A percentile compares a stretch with the other conserved stretches of the same genome.
Conservation (phyloP, 257 asterid genomes). For the Euphrasia confusa region DNA sequence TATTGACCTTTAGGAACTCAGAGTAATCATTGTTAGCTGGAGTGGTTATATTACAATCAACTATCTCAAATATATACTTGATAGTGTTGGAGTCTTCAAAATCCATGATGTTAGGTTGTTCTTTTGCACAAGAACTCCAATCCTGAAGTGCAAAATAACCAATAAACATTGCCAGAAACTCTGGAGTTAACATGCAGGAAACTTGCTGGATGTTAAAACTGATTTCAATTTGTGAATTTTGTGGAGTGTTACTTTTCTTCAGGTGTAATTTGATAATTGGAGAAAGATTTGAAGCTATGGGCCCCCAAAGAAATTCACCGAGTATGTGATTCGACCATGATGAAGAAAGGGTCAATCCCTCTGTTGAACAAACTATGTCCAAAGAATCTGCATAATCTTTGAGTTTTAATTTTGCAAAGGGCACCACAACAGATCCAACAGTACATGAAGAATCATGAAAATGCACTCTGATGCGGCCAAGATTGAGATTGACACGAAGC, state of each 20-base stretch:
- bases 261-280: conserved; percentile 58
- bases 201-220: conserved; percentile 61
- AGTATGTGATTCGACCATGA: conserved; percentile 51
- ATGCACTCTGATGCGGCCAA: conserved; percentile 49
- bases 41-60: conserved; percentile 49
- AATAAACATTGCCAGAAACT: conserved; percentile 61
- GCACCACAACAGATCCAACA: conserved; percentile 56
- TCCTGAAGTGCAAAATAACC: conserved; percentile 75
- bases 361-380: conserved; percentile 62
- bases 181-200: conserved; percentile 77
- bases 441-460: conserved; percentile 80
- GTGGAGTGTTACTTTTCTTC: conserved; percentile 44
- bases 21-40: conserved; percentile 47
- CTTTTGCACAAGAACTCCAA: conserved; percentile 45
- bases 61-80: conserved; percentile 52
- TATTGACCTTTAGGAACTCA: conserved; percentile 58
- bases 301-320: conserved; percentile 73
- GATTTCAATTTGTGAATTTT: conserved; percentile 38
- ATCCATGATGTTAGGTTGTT: conserved; percentile 36
- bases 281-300: conserved; percentile 47
- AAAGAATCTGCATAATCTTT: conserved; percentile 41
- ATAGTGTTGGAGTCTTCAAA: conserved; percentile 35
- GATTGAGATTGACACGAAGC: conserved; percentile 41
- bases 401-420: conserved; percentile 44
- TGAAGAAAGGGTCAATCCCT: conserved; percentile 66